A percentile compares a stretch with the other conserved stretches of the same genome.
Conservation (phyloP, 2,329 filamentous ascomycete species). For the Fusarium sp. region DNA sequence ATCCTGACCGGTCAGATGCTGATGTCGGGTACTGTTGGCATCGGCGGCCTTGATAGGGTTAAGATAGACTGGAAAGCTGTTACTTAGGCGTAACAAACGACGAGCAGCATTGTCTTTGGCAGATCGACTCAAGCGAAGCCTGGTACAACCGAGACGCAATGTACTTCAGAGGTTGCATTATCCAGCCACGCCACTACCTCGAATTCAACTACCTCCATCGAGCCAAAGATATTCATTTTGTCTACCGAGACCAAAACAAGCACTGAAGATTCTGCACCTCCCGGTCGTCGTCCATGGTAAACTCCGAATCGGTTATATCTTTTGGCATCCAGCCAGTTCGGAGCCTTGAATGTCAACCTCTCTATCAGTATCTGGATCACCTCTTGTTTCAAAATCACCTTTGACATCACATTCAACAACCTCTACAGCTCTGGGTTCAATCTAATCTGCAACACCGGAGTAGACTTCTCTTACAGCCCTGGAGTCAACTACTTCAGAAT, state of each 20-base stretch:
- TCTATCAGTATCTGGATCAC: not conserved
- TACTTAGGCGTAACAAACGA: accelerated
- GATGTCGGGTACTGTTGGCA: not conserved
- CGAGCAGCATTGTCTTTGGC: not conserved
- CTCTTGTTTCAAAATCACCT: not conserved
- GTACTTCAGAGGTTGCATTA: not conserved
- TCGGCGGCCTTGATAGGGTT: not conserved
- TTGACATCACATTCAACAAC: not conserved
- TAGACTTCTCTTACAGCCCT: not conserved
- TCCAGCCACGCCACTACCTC: too few relatives aligned
- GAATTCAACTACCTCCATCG: not conserved
- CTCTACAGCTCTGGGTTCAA: not conserved
- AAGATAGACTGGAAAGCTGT: too few relatives aligned
- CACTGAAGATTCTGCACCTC: too few relatives aligned
- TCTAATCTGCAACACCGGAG: not conserved
- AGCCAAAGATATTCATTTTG: not conserved
- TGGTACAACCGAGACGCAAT: not conserved
- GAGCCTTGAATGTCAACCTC: not conserved
- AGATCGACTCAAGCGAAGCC: not conserved
- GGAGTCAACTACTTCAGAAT: not conserved
- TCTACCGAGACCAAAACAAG: not conserved
- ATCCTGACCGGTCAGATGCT: not conserved
- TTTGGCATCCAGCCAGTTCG: not conserved
- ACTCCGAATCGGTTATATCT: not conserved
- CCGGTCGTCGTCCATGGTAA: not conserved